Conservation (phyloP, 2,329 filamentous ascomycete species). For the Talaromyces sp. region DNA sequence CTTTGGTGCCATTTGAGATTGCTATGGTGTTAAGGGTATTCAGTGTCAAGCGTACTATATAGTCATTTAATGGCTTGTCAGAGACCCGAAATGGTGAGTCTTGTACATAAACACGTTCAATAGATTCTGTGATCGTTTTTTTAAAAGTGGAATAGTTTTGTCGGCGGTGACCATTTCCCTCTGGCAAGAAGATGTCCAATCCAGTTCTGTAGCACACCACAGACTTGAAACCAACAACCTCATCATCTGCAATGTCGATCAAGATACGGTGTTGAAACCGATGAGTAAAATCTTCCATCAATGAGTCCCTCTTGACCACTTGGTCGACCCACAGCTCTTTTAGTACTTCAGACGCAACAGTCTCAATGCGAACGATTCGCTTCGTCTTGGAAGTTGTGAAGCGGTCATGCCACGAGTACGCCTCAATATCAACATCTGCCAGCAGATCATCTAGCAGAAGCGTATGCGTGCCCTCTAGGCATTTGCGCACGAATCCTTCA, state of each 20-base stretch:
- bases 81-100: constrained; percentile 43
- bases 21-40: constrained; percentile 46
- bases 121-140: constrained; percentile 15
- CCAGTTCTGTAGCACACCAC: constrained; percentile 78
- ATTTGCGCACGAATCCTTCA: constrained; percentile 55
- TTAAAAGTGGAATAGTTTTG: too few species aligned
- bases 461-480: constrained; percentile 65
- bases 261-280: constrained; percentile 44
- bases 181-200: constrained; percentile 51
- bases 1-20: constrained; percentile 30
- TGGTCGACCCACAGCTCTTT: too few species aligned
- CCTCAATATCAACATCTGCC: constrained; percentile 49
- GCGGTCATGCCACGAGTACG: constrained; percentile 59
- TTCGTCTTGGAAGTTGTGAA: constrained; percentile 56
- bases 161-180: too few species aligned
- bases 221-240: constrained; percentile 75
- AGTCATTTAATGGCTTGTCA: constrained; percentile 61
- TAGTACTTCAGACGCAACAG: constrained; percentile 60
- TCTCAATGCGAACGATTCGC: constrained; percentile 73
- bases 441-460: constrained; percentile 76
- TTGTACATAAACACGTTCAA: constrained; percentile 20
- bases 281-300: constrained; percentile 24
- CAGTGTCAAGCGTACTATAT: constrained; percentile 60
- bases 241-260: constrained; percentile 54
- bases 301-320: too few species aligned